These are phyloP conservation scores for Cadophora malorum DNA, from an alignment of 2,329 filamentous ascomycete species.

Conservation along the genomic window DNA sequence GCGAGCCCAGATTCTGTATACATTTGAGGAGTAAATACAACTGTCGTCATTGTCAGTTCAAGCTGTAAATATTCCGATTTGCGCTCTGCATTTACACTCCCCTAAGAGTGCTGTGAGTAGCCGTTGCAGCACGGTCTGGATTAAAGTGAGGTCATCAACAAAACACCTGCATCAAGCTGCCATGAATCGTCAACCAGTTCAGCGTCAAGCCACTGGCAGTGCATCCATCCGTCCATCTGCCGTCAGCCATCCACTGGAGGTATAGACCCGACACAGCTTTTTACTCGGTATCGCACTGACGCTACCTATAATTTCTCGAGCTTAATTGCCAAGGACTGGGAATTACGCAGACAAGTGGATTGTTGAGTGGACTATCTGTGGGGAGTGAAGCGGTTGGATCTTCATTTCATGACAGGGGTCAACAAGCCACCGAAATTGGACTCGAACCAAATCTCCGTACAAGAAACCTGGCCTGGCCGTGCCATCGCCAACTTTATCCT, in stretches of 20 bases:
- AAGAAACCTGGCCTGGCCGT: slow-evolving; percentile 8
- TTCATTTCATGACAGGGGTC: background rate
- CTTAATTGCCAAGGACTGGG: background rate
- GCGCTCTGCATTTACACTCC: background rate
- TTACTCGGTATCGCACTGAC: background rate
- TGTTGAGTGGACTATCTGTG: background rate
- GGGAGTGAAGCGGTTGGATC: slow-evolving; percentile 6
- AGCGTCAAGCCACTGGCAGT: background rate
- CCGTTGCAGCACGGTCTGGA: background rate
- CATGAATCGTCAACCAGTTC: background rate
- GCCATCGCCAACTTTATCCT: background rate
- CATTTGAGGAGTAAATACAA: background rate
- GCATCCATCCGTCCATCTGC: no score
- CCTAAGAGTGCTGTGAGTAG: no score
- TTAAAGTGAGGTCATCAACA: background rate
- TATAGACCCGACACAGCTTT: background rate
- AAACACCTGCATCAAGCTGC: background rate
- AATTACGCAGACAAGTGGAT: background rate
- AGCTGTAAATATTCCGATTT: background rate
- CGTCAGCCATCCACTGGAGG: background rate
- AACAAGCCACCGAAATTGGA: slow-evolving; percentile 5
- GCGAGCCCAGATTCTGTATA: background rate
- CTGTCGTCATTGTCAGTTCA: background rate
- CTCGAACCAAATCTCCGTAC: background rate
- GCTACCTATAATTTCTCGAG: background rate